Base-by-base conservation (phyloP, 225 moss, liverwort and hornwort species). In the Sphagnum tenellum region DNA sequence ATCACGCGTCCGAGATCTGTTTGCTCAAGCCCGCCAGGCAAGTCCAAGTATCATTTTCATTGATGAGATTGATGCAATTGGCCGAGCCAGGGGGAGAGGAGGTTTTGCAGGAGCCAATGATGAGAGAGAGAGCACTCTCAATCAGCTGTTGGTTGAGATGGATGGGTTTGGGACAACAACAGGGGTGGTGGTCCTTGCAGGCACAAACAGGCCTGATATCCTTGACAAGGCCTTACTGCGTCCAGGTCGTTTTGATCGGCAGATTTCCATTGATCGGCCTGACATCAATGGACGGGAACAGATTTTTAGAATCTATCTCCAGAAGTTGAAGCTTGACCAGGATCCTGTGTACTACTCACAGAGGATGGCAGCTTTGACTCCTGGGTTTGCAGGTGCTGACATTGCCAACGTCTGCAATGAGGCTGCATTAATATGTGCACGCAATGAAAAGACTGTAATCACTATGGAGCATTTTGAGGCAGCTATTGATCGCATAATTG, bases 41-140 rank as follows among this genome's bases (percentile, higher is more conserved):
- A 93, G 98, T 75, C 98, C 98, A 50, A 98, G 90, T 71, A 98
- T 98, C 59, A 93, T 98, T 58, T 98, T 98, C 65, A 98, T 98
- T 55, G 98, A 98, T 70, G 98, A 98, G 66, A 98, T 98, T 69
- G 98, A 98, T 75, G 98, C 98, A 8, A 98, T 98, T 78, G 93
- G 98, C 59, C 87, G 98, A 61, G 98, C 98, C 61, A 89, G 93
- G 73, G 98, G 98, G n/a, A 88, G 98, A 48, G 98, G 98, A 70
- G 93, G 98, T 56, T 98, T 98, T 76, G 98, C 98, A 12, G 98
- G 98, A 75, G 88, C 93, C 66, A 93, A 98, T 68, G 98, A 98
- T 73, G 98, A 98, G 80, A 85, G 98, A 63, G 98, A 98, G 78
- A 98, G 93, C 73, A 98, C 98, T 14, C 68, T 98, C 67, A 98